phyloP scores from a whole-genome alignment of 139 green algal species.

The Picochlorum sp. region DNA sequence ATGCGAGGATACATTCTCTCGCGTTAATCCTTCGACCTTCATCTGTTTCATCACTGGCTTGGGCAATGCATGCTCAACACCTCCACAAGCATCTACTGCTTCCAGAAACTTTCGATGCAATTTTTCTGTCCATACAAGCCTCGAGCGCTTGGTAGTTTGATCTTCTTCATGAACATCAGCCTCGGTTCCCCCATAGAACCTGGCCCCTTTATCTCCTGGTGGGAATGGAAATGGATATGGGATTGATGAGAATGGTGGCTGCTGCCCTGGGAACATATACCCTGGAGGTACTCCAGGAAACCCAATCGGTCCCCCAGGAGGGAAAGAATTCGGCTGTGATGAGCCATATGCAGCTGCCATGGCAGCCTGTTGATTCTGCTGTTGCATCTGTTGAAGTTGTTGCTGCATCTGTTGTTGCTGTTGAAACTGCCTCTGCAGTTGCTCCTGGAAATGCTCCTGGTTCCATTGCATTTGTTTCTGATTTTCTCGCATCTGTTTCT shows the following conservation, averaged over 20 bases:
- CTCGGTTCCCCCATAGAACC: not conserved
- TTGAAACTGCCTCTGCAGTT: no score
- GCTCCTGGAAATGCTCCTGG: no score
- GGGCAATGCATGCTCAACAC: slow-evolving; percentile 66
- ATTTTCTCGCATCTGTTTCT: no score
- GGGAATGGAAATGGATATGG: not conserved
- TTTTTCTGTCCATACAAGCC: slow-evolving; percentile 84
- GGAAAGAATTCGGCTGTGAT: no score
- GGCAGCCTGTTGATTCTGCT: no score
- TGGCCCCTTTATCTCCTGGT: not conserved
- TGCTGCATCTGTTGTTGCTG: no score
- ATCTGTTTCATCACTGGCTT: slow-evolving; percentile 92
- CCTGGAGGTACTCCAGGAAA: no score
- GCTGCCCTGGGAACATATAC: no score
- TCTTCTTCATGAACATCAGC: slow-evolving; percentile 22
- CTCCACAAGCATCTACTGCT: slow-evolving; percentile 59
- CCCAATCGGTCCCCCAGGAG: no score
- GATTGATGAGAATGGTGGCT: not conserved
- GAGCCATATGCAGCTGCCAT: no score
- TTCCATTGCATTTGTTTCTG: no score
- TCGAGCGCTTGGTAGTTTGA: slow-evolving; percentile 50
- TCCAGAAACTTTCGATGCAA: slow-evolving; percentile 84
- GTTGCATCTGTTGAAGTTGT: no score
- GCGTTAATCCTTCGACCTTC: slow-evolving; percentile 82
- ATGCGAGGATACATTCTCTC: slow-evolving; percentile 90